Evolutionary conservation across 2,329 filamentous ascomycete species (phyloP), one percentile per base, ranked within the genome.

Genomic region (Pyricularia pennisetigena): DNA sequence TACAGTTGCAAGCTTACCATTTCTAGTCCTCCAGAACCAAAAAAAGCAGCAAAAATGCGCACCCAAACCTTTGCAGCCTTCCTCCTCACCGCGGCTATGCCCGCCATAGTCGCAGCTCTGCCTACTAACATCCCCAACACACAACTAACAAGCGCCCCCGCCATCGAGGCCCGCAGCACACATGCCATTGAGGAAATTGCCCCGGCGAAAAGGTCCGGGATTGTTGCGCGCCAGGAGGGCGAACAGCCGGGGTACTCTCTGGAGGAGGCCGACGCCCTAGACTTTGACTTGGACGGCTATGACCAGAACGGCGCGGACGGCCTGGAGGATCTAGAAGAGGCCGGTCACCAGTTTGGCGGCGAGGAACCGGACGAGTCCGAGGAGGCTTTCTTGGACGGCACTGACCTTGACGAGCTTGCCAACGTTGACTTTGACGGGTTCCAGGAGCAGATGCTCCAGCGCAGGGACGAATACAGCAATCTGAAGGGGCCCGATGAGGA

Each of bases 11-110:
- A 49, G 49, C 41, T 61, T 67, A 24, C n/a, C 26, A 23, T n/a
- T n/a, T 20, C 6, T 49, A 57, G 29, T 29, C 54, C 5, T 16
- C n/a, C 64, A 30, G 28, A 64, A 64, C 12, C 35, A 49, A 26
- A 32, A 66, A 26, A 67, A 30, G n/a, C 54, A 66, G 7, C 54
- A 41, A 67, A 59, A 20, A 67, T 67, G 66, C 66, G 66, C 35
- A 35, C 28, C 6, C 66, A 62, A 14, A 67, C 66, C 23, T 67
- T 67, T 32, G 66, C 66, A 68, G 29, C 66, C 66, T 69, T 68
- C 35, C 26, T 64, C 30, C 26, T 68, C 59, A 59, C n/a, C 26
- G 65, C 66, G 68, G 61, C 64, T 23, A 66, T 67, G 66, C 68
- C 70, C 54, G 68, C 65, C 30, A 68, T 68, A 65, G 24, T 68